Conservation (phyloP, 192 early-diverging fungal genomes). For the Diversispora eburnea region DNA sequence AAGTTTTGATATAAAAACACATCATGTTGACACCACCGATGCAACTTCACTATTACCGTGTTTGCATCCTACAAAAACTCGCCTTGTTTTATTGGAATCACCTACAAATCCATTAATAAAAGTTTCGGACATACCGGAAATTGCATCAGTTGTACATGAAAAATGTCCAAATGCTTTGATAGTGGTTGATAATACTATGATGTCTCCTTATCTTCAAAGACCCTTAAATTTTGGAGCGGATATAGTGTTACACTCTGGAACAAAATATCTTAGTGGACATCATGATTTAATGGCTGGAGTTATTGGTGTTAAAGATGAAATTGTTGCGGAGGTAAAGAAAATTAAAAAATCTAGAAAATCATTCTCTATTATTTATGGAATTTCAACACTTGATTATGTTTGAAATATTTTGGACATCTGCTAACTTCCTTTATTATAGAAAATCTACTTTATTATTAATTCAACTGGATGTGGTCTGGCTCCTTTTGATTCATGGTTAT, state of each 20-base stretch:
- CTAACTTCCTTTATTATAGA: constrained; percentile 33
- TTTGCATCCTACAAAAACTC: constrained; percentile 71
- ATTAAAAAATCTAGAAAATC: background rate
- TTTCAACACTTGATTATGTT: background rate
- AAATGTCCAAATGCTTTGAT: constrained; percentile 77
- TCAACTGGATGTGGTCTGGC: constrained; percentile 85
- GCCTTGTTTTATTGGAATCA: constrained; percentile 86
- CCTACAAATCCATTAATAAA: constrained; percentile 98
- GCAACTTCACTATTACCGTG: constrained; percentile 55
- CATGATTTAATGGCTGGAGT: constrained; percentile 99
- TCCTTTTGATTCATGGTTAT: constrained; percentile 91
- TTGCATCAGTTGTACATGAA: constrained; percentile 67
- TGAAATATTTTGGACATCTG: background rate
- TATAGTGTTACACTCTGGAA: constrained; percentile 94
- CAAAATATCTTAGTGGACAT: constrained; percentile 96
- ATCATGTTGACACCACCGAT: constrained; percentile 88
- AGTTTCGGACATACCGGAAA: constrained; percentile 83
- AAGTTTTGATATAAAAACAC: constrained; percentile 76
- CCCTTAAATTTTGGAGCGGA: constrained; percentile 89
- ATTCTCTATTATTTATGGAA: background rate
- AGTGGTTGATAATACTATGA: constrained; percentile 99
- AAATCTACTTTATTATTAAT: constrained; percentile 92
- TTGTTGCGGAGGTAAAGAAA: constrained; percentile 67
- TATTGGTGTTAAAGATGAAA: constrained; percentile 68
- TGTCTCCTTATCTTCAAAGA: constrained; percentile 91